Evolutionary conservation across 2,329 filamentous ascomycete species (phyloP).

Genomic region (Botrytis fragariae): DNA sequence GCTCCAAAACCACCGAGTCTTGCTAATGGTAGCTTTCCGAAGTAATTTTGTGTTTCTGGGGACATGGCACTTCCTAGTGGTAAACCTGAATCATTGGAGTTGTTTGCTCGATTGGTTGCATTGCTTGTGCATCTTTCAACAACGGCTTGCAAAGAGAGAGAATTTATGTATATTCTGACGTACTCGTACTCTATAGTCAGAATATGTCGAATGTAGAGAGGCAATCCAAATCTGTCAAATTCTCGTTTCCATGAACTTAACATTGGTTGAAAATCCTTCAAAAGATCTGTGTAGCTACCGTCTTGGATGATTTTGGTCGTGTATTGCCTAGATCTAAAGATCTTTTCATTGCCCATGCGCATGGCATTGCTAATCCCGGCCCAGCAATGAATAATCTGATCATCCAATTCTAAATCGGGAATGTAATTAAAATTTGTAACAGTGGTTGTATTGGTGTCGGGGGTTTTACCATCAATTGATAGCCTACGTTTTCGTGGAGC

Average conservation of each 20-base stretch:
- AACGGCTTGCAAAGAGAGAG: slow-evolving; percentile 87
- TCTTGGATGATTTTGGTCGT: slow-evolving; percentile 87
- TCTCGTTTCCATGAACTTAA: slow-evolving; percentile 76
- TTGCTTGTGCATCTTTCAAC: slow-evolving; percentile 88
- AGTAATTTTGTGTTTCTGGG: slow-evolving; percentile 63
- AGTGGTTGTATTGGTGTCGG: slow-evolving; percentile 55
- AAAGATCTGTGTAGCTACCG: slow-evolving; percentile 75
- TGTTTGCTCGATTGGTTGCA: slow-evolving; percentile 46
- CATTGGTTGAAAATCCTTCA: slow-evolving; percentile 78
- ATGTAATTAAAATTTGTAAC: slow-evolving; percentile 64
- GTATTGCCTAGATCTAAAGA: slow-evolving; percentile 84
- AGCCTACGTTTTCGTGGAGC: slow-evolving; percentile 41
- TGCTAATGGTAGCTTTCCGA: slow-evolving; percentile 61
- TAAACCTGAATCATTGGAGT: slow-evolving; percentile 39
- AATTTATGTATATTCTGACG: slow-evolving; percentile 91
- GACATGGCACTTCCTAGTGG: slow-evolving; percentile 48
- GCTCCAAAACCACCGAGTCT: slow-evolving; percentile 62
- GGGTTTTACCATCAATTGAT: slow-evolving; percentile 56
- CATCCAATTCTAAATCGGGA: slow-evolving; percentile 63
- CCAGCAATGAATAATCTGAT: slow-evolving; percentile 83
- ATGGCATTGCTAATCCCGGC: slow-evolving; percentile 89
- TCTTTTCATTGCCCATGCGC: slow-evolving; percentile 81
- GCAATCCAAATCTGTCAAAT: slow-evolving; percentile 73
- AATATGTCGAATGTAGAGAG: slow-evolving; percentile 68
- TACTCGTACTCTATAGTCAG: slow-evolving; percentile 95